Evolutionary conservation across 2,329 filamentous ascomycete genomes (phyloP), one percentile per base, ranked within the genome.

Genomic region (Fusarium sp.): DNA sequence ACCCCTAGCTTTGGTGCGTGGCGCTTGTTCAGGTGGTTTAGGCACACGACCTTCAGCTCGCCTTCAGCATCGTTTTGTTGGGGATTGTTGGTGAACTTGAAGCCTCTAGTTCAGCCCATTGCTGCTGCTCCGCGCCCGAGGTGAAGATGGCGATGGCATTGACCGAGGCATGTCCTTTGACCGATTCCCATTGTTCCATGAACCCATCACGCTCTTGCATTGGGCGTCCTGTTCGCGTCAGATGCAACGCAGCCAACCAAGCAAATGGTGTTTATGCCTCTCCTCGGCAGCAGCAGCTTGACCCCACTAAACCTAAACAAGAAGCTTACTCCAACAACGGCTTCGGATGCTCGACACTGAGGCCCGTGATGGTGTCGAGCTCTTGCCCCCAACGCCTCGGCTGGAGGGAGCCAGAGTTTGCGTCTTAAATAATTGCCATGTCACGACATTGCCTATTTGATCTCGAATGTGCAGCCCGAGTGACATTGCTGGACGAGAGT

Each of bases 251-350:
- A 7, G 27, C 28, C n/a, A 30, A 12, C 13, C 30, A 59, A 18
- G 23, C 23, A n/a, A 34, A 12, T 60, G 40, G 48, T 30, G 57
- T 30, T 53, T 18, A 27, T 37, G 34, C 30, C 16, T 40, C 27
- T 60, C 40, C 57, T 60, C 48, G 31, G 57, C 57, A 52, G 53
- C 47, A 44, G 37, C 27, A 23, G 23, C 23, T 23, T 41, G 34
- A 23, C 36, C 27, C 54, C 55, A 50, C 55, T 59, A 59, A 59
- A 59, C 46, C 56, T 36, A 59, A 59, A 41, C 46, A 52, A 59
- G 56, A 59, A 51, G 56, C 46, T 52, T 59, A 59, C 46, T 59
- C 55, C n/a, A 37, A 51, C 36, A 51, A 40, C 44, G 23, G 31
- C 34, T 40, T 10, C 13, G 23, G 36, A 37, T 39, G 34, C 31